Conservation (phyloP, 495 filamentous ascomycete genomes). For the Annulohypoxylon stygium region DNA sequence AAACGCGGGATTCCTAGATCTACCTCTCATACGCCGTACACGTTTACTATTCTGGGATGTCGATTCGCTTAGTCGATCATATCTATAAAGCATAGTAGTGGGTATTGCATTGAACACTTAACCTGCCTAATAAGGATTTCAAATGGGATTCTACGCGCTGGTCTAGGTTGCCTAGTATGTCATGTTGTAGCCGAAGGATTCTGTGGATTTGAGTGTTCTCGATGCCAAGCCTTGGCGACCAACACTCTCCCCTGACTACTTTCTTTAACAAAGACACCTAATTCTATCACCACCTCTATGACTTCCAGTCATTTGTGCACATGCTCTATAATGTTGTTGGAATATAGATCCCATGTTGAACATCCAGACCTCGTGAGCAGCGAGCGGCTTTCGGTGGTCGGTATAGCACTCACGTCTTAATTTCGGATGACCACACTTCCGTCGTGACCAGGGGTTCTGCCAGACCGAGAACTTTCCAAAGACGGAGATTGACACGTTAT, state of each 20-base stretch:
- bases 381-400: background rate
- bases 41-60: background rate
- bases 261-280: background rate
- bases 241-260: background rate
- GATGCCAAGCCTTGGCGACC: background rate
- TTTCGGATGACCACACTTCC: background rate
- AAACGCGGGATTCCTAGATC: background rate
- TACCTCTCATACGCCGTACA: background rate
- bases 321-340: background rate
- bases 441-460: background rate
- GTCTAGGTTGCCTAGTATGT: background rate
- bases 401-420: background rate
- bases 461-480: background rate
- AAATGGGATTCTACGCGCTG: background rate
- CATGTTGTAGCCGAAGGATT: background rate
- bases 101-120: background rate
- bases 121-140: background rate
- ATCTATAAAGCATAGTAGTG: background rate
- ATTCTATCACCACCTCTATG: background rate
- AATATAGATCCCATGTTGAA: background rate
- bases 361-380: too few species aligned
- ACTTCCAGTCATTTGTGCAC: background rate
- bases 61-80: background rate
- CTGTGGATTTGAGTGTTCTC: background rate
- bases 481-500: background rate